Evolutionary conservation across 257 asterid species (phyloP).

Genomic region (Rhazya stricta): DNA sequence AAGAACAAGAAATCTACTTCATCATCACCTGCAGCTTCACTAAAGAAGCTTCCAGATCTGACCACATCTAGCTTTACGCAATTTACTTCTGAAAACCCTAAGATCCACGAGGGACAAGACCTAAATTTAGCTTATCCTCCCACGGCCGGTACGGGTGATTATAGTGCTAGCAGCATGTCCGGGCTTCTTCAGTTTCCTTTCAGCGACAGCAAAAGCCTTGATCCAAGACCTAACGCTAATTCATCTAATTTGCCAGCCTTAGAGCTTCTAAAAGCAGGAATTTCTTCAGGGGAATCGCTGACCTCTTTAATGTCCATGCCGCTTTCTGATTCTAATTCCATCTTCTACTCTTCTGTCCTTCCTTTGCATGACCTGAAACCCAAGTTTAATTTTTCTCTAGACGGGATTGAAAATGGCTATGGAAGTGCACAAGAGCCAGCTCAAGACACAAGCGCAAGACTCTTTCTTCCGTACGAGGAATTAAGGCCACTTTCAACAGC

Average conservation of each 20-base stretch:
- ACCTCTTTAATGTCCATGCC: conserved; percentile 36
- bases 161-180: conserved; percentile 13
- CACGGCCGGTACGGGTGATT: not conserved
- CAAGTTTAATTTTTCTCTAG: conserved; percentile 47
- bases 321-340: conserved; percentile 26
- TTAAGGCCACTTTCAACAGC: conserved; percentile 34
- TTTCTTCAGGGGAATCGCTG: conserved; percentile 22
- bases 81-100: conserved; percentile 40
- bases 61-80: conserved; percentile 16
- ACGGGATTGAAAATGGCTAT: conserved; percentile 33
- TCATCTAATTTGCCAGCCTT: conserved; percentile 21
- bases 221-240: conserved; percentile 30
- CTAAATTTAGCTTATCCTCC: conserved; percentile 29
- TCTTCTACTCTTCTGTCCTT: conserved; percentile 29
- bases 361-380: conserved; percentile 39
- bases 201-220: not conserved
- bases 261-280: conserved; percentile 35
- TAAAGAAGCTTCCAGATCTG: conserved; percentile 33
- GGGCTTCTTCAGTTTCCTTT: conserved; percentile 24
- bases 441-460: conserved; percentile 29
- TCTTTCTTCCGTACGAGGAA: conserved; percentile 54
- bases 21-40: conserved; percentile 9
- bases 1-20: conserved; percentile 53
- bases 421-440: conserved; percentile 21
- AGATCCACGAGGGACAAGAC: conserved; percentile 37